Conservation (phyloP, 805 yeast genomes). For the Pichia phayaonensis region DNA sequence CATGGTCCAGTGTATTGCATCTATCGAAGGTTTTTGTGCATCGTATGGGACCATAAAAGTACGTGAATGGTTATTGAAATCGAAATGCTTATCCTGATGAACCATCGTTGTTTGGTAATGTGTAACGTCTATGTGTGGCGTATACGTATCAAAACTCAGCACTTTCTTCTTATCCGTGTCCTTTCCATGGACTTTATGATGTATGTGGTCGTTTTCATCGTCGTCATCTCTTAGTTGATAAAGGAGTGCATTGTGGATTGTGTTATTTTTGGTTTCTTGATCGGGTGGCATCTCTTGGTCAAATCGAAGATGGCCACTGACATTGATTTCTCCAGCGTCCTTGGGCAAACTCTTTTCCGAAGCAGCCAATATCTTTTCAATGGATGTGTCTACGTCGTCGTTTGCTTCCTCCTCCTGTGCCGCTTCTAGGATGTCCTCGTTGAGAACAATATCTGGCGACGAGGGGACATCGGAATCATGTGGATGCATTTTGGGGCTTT, state of each 20-base stretch:
- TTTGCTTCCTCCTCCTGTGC: conserved; percentile 1
- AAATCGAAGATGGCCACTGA: conserved; percentile 9
- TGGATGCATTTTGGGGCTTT: not conserved
- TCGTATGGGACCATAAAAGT: conserved; percentile 40
- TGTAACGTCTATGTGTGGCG: conserved; percentile 24
- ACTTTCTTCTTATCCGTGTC: conserved; percentile 17
- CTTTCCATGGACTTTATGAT: not conserved
- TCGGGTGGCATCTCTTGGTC: conserved; percentile 20
- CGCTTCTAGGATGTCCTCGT: not conserved
- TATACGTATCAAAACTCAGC: conserved; percentile 37
- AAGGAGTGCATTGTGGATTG: conserved; percentile 23
- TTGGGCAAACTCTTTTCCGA: conserved; percentile 9
- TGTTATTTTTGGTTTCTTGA: conserved; percentile 24
- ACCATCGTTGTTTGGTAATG: conserved; percentile 32
- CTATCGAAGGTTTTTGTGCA: conserved; percentile 32
- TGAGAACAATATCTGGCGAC: not conserved
- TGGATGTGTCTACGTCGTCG: conserved; percentile 1
- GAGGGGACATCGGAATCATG: not conserved
- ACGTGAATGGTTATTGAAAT: conserved; percentile 28
- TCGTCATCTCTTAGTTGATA: conserved; percentile 14
- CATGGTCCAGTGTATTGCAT: conserved; percentile 38
- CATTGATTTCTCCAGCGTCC: conserved; percentile 12
- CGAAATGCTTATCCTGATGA: conserved; percentile 29
- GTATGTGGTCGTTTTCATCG: conserved; percentile 10
- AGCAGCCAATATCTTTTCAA: conserved; percentile 2